A percentile compares a stretch with the other conserved stretches of the same genome.
phyloP scores from a whole-genome alignment of 2,329 filamentous ascomycete genomes.

The Zasmidium angulare region DNA sequence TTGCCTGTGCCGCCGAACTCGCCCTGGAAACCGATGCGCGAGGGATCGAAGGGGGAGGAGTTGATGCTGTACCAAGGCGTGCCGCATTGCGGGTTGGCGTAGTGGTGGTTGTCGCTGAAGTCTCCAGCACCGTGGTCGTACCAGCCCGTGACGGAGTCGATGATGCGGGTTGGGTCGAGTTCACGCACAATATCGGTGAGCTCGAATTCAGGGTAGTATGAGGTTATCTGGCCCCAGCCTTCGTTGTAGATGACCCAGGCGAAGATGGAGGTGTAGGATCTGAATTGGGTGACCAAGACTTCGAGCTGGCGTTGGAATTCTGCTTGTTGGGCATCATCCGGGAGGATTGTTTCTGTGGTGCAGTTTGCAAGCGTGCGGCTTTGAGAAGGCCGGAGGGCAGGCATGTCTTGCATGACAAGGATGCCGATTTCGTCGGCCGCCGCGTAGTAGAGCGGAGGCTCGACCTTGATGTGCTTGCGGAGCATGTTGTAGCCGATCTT shows the following conservation, averaged over 20 bases:
- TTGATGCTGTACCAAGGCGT: slow-evolving; percentile 64
- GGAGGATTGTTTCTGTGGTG: slow-evolving; percentile 31
- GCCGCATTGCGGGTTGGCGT: slow-evolving; percentile 69
- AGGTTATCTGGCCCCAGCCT: slow-evolving; percentile 64
- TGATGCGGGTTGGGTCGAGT: slow-evolving; percentile 63
- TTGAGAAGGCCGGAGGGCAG: slow-evolving; percentile 50
- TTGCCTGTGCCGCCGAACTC: slow-evolving; percentile 71
- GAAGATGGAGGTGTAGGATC: slow-evolving; percentile 64
- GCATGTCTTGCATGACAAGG: slow-evolving; percentile 72
- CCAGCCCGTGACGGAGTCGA: slow-evolving; percentile 67
- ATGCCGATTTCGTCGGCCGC: slow-evolving; percentile 67
- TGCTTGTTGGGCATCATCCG: slow-evolving; percentile 53
- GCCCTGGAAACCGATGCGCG: slow-evolving; percentile 66
- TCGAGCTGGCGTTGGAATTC: slow-evolving; percentile 67
- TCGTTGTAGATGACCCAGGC: slow-evolving; percentile 73
- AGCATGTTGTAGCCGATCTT: slow-evolving; percentile 68
- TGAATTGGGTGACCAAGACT: slow-evolving; percentile 61
- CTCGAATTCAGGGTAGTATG: slow-evolving; percentile 54
- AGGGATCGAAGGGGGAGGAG: slow-evolving; percentile 57
- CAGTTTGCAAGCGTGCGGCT: slow-evolving; percentile 36
- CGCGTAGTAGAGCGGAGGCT: slow-evolving; percentile 65
- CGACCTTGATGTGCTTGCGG: slow-evolving; percentile 71
- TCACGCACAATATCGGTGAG: slow-evolving; percentile 56
- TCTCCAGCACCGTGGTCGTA: slow-evolving; percentile 67
- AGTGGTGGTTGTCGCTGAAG: slow-evolving; percentile 69